These are phyloP conservation scores for Rosa lucieae DNA, from an alignment of 306 rosid species.

Conservation along the genomic window DNA sequence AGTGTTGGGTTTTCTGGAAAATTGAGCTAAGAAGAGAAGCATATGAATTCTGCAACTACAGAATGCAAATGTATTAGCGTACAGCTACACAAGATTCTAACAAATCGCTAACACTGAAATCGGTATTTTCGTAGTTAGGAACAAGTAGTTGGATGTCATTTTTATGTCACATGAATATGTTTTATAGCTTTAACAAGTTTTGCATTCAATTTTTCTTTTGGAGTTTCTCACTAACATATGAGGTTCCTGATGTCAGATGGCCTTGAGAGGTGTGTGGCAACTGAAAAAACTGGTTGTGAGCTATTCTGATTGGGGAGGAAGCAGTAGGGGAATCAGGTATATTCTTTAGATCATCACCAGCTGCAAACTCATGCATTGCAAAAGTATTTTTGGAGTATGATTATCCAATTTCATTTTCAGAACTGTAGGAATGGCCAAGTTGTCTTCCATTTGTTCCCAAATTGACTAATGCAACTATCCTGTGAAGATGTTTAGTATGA, in stretches of 20 bases:
- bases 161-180: neutral
- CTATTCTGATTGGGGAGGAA: slow-evolving; percentile 86
- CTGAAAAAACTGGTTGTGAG: slow-evolving; percentile 76
- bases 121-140: neutral
- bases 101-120: neutral
- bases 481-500: neutral
- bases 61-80: neutral
- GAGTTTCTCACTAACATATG: neutral
- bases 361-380: neutral
- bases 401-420: neutral
- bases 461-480: neutral
- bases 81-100: neutral
- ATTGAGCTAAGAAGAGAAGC: too few species aligned
- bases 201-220: neutral
- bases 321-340: slow-evolving; percentile 89
- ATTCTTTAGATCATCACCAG: neutral
- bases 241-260: slow-evolving; percentile 46
- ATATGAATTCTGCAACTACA: too few species aligned
- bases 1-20: too few species aligned
- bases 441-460: neutral
- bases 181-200: neutral
- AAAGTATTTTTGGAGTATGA: neutral
- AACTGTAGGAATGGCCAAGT: neutral
- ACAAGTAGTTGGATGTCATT: neutral
- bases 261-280: slow-evolving; percentile 90